These are phyloP conservation scores for Lentinus brumalis DNA, from an alignment of 768 basidiomycete species.

Conservation along the genomic window DNA sequence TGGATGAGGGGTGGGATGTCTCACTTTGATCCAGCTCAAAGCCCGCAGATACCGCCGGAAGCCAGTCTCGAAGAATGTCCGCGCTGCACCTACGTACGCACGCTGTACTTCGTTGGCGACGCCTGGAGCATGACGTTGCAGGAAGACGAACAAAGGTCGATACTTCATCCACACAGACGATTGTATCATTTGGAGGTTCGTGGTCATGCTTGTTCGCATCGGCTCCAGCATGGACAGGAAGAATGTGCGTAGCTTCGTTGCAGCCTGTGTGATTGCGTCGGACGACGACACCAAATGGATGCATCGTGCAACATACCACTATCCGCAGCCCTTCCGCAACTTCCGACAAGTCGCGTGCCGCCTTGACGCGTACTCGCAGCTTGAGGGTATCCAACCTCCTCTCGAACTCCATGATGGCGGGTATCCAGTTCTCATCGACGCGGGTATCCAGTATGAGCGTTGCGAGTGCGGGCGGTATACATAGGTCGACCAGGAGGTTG, in stretches of 20 bases:
- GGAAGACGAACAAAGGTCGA: constrained; percentile 76
- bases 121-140: constrained; percentile 77
- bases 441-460: constrained; percentile 79
- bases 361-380: constrained; percentile 79
- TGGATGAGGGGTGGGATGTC: constrained; percentile 4
- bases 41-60: constrained; percentile 88
- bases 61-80: constrained; percentile 94
- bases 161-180: constrained; percentile 86
- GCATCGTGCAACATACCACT: constrained; percentile 50
- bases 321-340: constrained; percentile 87
- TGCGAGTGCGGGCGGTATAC: constrained; percentile 79
- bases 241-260: constrained; percentile 85
- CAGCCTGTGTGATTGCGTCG: constrained; percentile 53
- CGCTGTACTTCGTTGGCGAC: constrained; percentile 89
- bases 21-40: constrained; percentile 76
- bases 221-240: constrained; percentile 84
- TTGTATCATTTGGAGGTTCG: constrained; percentile 93
- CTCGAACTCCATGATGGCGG: constrained; percentile 81
- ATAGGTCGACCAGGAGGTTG: constrained; percentile 75
- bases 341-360: constrained; percentile 79
- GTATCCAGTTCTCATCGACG: constrained; percentile 89
- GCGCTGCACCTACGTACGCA: constrained; percentile 79
- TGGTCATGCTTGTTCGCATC: constrained; percentile 79
- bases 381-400: constrained; percentile 66
- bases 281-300: neutral